Evolutionary conservation across 371 early-diverging fungal species (phyloP).

Genomic region (Smittium culicis): DNA sequence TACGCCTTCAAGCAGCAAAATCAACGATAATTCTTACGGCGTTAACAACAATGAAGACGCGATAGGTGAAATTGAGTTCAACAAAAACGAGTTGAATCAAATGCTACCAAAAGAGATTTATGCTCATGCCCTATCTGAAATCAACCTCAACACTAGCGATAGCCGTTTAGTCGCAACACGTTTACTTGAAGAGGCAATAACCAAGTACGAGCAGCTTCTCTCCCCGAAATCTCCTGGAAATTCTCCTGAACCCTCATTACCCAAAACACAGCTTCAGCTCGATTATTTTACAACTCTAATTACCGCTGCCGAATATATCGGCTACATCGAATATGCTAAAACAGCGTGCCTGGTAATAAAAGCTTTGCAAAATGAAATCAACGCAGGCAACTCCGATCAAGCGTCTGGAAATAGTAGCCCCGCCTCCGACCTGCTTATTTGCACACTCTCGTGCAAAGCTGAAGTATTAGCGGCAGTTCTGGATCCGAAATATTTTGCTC

Average conservation of each 20-base stretch:
- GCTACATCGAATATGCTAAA: neutral
- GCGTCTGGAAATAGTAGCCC: too few relatives aligned
- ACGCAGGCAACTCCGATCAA: too few relatives aligned
- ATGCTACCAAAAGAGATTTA: neutral
- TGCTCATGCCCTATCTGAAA: neutral
- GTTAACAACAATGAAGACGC: neutral
- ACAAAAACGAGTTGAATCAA: neutral
- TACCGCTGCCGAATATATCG: neutral
- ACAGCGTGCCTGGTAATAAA: too few relatives aligned
- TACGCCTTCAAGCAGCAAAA: slow-evolving; percentile 65
- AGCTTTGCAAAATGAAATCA: too few relatives aligned
- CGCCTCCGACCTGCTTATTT: too few relatives aligned
- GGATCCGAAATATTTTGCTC: too few relatives aligned
- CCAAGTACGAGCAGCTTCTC: neutral
- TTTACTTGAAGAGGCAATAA: neutral
- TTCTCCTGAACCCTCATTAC: too few relatives aligned
- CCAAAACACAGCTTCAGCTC: too few relatives aligned
- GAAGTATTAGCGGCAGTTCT: too few relatives aligned
- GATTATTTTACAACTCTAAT: too few relatives aligned
- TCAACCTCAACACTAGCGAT: neutral
- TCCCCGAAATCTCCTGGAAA: too few relatives aligned
- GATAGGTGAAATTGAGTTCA: neutral
- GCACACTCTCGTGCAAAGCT: too few relatives aligned
- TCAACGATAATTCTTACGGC: slow-evolving; percentile 17
- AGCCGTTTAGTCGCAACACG: neutral